phyloP scores from a whole-genome alignment of 2,329 filamentous ascomycete species.

The Anisogramma anomala region DNA sequence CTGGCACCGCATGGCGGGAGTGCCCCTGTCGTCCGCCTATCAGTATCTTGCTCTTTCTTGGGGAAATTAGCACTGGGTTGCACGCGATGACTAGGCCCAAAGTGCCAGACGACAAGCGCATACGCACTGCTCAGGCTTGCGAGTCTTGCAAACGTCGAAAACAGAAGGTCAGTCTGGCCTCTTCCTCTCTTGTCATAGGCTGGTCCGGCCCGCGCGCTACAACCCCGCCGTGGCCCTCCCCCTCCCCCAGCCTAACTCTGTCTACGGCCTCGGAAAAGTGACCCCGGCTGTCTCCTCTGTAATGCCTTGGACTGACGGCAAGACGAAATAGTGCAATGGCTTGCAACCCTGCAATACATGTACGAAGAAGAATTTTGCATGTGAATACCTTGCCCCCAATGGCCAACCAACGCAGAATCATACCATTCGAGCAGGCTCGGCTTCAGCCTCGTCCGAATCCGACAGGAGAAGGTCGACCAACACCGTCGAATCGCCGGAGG shows the following conservation, averaged over 20 bases:
- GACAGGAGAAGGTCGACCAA: constrained; percentile 14
- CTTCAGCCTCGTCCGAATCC: constrained; percentile 16
- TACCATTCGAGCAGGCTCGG: constrained; percentile 17
- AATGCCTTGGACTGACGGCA: background rate
- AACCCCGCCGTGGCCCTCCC: no score
- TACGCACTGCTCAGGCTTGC: constrained; percentile 52
- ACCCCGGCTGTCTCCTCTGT: no score
- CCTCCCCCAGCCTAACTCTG: no score
- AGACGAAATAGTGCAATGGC: constrained; percentile 43
- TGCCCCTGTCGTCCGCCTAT: background rate
- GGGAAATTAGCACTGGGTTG: background rate
- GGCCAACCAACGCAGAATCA: constrained; percentile 16
- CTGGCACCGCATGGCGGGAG: background rate
- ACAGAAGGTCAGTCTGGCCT: constrained; percentile 45
- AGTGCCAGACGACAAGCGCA: constrained; percentile 47
- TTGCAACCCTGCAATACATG: constrained; percentile 46
- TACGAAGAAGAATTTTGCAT: constrained; percentile 37
- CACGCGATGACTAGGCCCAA: constrained; percentile 39
- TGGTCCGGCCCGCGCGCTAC: background rate
- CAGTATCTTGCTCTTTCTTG: background rate
- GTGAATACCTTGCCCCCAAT: constrained; percentile 28
- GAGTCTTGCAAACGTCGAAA: constrained; percentile 55
- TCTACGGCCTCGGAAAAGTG: no score
- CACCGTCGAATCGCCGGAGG: constrained; percentile 3
- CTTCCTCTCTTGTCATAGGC: background rate